Evolutionary conservation across 805 yeast species (phyloP), one percentile per base, ranked within the genome.

Genomic region (Zygoascus flipseniorum): DNA sequence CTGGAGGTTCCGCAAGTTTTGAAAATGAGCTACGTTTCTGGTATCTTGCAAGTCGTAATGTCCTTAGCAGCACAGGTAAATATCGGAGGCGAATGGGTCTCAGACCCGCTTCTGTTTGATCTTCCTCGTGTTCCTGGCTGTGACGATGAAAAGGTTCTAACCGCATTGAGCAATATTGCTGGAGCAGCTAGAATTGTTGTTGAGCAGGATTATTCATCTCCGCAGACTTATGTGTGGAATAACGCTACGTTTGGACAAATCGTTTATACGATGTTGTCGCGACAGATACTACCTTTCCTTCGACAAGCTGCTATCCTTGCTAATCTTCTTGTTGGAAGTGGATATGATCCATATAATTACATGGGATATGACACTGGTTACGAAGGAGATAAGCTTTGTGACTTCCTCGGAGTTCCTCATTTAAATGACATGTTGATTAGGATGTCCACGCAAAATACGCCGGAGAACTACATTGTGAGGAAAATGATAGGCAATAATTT

Each of bases 221-320:
- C 57, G 8, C 47, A 54, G 13, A 23, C 59, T 13, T 23, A 43
- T 9, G 50, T 58, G 10, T 57, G 60, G 62, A 54, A 47, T 32
- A 56, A 54, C 10, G 55, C 63, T 31, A 70, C 43, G 11, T 55
- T 58, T 28, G 39, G 48, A 8, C 48, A 53, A 28, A 45, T 77
- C 1, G 56, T 83, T 2, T 80, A 74, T 60, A 71, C 83, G 0
- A 73, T 85, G 78, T 47, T 83, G 19, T 64, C 76, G n/a, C 81
- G 79, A 60, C 66, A 82, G 1, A 65, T 76, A 8, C 77, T 85
- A 0, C 88, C 89, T 19, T 86, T 83, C 58, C 70, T 86, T 52
- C 72, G 95, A 57, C 77, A 80, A 59, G 71, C 80, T 14, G 76
- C 84, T 6, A 77, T 86, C 6, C 80, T 77, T 59, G 72, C 81